Base-by-base conservation (phyloP, 192 early-diverging fungal species). In the Jimgerdemannia flammicorona region DNA sequence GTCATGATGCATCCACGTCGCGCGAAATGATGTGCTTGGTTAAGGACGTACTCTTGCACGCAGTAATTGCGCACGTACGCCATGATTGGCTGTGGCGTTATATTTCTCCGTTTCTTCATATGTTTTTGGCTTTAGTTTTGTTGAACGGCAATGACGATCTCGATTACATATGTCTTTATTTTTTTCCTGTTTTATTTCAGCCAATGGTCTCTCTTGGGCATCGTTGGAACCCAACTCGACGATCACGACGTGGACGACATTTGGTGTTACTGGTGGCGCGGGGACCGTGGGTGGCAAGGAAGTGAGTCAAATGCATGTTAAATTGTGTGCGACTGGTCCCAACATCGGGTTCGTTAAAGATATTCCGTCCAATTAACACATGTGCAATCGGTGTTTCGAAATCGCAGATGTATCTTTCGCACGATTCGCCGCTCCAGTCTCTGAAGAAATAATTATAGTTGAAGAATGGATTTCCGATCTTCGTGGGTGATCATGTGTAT, bases 201-300 rank as follows among this genome's bases (percentile, higher is more conserved):
- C 85, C 3, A 94, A 93, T 76, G 95, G 94, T 40, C 86, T 96
- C 44, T 91, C 89, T 43, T 97, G 95, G 95, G 87, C 93, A 41
- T 81, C 91, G 19, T 80, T 97, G 41, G 94, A 91, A 75, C 90
- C 91, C 41, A 90, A 81, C 40, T 81, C 80, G 19, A 83, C 90
- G 40, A 79, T 93, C 43, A 88, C 80, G 66, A 84, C 81, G 71
- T 93, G 93, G 91, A 97, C 95, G 4, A 96, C 95, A 1, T 97
- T 97, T 86, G 94, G 95, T 68, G 89, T 91, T 3, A 86, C 81
- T 43, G 91, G 93, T 29, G 86, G 86, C n/a, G 63, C 44, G 4
- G 89, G 87, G 40, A 91, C 91, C 19, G 86, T 95, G 29, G 92
- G 92, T 40, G 86, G 84, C 64, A 92, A 93, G 81, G 85, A 89